phyloP scores from a whole-genome alignment of 2,329 filamentous ascomycete genomes.

The Didymella pomorum region DNA sequence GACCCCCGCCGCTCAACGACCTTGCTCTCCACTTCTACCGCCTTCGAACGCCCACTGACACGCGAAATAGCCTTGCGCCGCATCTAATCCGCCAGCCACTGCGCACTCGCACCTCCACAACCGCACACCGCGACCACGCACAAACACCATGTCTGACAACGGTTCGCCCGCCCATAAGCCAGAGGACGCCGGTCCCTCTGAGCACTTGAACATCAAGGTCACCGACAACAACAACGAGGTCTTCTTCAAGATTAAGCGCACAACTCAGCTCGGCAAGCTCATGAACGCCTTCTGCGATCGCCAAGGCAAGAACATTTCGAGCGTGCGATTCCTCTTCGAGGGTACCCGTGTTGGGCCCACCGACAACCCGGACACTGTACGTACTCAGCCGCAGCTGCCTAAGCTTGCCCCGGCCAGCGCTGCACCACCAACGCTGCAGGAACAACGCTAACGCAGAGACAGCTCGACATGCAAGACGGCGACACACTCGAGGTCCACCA shows the following conservation, averaged over 20 bases:
- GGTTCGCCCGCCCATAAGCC: conserved; percentile 55
- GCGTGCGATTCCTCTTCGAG: conserved; percentile 94
- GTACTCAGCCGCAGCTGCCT: conserved; percentile 50
- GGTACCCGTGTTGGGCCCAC: conserved; percentile 88
- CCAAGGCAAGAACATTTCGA: conserved; percentile 84
- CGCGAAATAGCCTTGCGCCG: conserved; percentile 19
- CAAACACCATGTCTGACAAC: conserved; percentile 53
- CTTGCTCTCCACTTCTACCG: conserved; percentile 33
- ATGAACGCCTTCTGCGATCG: conserved; percentile 98
- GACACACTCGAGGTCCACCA: conserved; percentile 98
- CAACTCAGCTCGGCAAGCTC: conserved; percentile 93
- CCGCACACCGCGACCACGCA: conserved; percentile 5
- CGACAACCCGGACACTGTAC: conserved; percentile 90
- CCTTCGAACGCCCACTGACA: conserved; percentile 29
- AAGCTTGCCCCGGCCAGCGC: neutral
- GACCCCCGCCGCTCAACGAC: conserved; percentile 31
- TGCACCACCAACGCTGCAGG: neutral
- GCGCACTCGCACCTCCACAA: conserved; percentile 8
- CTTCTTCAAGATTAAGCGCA: conserved; percentile 99
- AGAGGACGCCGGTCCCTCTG: conserved; percentile 61
- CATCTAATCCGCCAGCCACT: conserved; percentile 10
- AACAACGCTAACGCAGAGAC: conserved; percentile 23
- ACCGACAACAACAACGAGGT: conserved; percentile 99
- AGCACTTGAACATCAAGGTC: conserved; percentile 99
- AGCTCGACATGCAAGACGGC: conserved; percentile 97